These are phyloP conservation scores for Pestalotiopsis sp. DNA, from an alignment of 2,329 filamentous ascomycete species.

Conservation along the genomic window DNA sequence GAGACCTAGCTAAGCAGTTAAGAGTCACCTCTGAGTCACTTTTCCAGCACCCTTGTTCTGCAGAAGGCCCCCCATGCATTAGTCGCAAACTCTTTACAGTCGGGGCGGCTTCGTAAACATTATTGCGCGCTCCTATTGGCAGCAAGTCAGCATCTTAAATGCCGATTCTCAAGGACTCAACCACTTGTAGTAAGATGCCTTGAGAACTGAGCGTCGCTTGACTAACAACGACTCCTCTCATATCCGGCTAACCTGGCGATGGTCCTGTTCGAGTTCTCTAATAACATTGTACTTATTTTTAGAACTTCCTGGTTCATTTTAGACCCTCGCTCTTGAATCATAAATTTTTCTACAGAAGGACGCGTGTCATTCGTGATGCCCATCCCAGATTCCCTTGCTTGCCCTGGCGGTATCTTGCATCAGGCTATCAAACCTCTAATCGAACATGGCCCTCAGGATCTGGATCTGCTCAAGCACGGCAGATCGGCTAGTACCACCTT, in stretches of 20 bases:
- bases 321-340: slow-evolving; percentile 20
- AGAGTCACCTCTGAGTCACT: not conserved
- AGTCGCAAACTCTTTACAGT: not conserved
- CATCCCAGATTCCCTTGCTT: slow-evolving; percentile 29
- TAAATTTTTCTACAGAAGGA: slow-evolving; percentile 19
- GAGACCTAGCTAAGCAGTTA: not conserved
- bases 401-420: slow-evolving; percentile 19
- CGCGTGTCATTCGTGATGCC: slow-evolving; percentile 23
- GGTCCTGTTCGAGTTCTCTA: slow-evolving; percentile 12
- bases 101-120: not conserved
- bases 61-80: not conserved
- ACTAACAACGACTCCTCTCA: not conserved
- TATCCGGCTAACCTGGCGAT: not conserved
- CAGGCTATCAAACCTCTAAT: slow-evolving; percentile 27
- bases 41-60: not conserved
- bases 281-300: slow-evolving; percentile 3
- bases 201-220: not conserved
- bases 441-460: slow-evolving; percentile 34
- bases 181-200: not conserved
- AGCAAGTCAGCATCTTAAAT: not conserved
- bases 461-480: slow-evolving; percentile 63
- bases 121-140: not conserved
- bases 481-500: slow-evolving; percentile 63
- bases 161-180: not conserved
- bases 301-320: slow-evolving; percentile 5